Conservation (phyloP, 1,139 yeast species). For the Protomyces pachydermus region DNA sequence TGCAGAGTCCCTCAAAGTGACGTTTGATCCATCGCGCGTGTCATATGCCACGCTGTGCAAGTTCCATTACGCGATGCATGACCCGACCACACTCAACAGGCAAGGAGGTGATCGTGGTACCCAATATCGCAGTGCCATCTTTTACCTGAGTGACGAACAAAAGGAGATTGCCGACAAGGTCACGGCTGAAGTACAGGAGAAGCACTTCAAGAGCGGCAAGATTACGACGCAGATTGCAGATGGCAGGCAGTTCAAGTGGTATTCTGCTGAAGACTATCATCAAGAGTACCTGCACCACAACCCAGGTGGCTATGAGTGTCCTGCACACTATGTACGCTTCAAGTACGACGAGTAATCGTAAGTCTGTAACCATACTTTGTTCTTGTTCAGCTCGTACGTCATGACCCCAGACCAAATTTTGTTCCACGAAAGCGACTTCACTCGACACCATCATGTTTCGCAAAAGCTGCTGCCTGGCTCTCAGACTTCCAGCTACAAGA, state of each 20-base stretch:
- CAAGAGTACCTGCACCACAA: conserved; percentile 73
- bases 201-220: conserved; percentile 51
- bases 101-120: conserved; percentile 84
- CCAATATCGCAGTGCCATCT: conserved; percentile 77
- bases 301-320: conserved; percentile 53
- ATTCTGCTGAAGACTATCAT: conserved; percentile 93
- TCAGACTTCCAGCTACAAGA: not conserved
- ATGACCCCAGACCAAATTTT: too few species aligned
- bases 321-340: conserved; percentile 39
- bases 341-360: conserved; percentile 1
- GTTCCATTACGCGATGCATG: conserved; percentile 84
- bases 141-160: conserved; percentile 56
- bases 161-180: conserved; percentile 43
- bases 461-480: not conserved
- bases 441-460: not conserved
- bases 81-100: conserved; percentile 54
- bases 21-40: conserved; percentile 67
- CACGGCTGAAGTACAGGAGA: conserved; percentile 47
- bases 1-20: conserved; percentile 71
- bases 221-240: conserved; percentile 68
- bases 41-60: conserved; percentile 61
- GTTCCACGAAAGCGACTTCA: too few species aligned
- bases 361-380: not conserved
- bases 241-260: conserved; percentile 52
- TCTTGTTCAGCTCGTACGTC: not conserved